Evolutionary conservation across 2,329 filamentous ascomycete species (phyloP).

Genomic region (Monosporascus sp.): DNA sequence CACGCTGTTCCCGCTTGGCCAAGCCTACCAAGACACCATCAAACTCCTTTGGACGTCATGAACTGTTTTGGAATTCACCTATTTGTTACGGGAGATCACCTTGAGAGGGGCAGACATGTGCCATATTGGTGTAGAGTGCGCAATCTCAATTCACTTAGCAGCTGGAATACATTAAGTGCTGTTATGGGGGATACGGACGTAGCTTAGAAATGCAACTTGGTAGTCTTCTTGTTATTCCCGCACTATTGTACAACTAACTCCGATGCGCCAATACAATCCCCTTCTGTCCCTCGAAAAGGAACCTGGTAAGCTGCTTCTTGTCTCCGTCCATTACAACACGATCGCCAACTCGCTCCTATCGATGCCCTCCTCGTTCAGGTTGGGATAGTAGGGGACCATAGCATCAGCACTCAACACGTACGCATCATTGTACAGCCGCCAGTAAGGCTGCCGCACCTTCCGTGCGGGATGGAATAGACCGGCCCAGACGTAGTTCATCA

Average conservation of each 20-base stretch:
- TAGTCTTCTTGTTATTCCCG: not conserved
- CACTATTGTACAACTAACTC: not conserved
- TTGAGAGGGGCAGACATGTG: no score
- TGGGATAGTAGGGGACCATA: conserved; percentile 95
- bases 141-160: no score
- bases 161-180: no score
- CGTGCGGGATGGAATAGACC: conserved; percentile 94
- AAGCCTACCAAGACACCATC: no score
- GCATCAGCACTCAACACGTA: conserved; percentile 91
- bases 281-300: not conserved
- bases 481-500: conserved; percentile 98
- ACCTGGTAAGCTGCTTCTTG: not conserved
- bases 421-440: conserved; percentile 93
- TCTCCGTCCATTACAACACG: conserved; percentile 54
- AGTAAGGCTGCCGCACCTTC: conserved; percentile 92
- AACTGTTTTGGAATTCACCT: no score
- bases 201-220: not conserved
- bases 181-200: no score
- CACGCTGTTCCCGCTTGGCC: no score
- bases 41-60: no score
- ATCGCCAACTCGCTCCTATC: conserved; percentile 79
- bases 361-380: conserved; percentile 73
- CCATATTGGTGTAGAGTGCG: no score
- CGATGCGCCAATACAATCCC: not conserved
- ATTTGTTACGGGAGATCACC: no score